A percentile compares a stretch with the other conserved stretches of the same genome.
Evolutionary conservation across 768 basidiomycete genomes (phyloP).

Genomic region (Tulasnella sp.): DNA sequence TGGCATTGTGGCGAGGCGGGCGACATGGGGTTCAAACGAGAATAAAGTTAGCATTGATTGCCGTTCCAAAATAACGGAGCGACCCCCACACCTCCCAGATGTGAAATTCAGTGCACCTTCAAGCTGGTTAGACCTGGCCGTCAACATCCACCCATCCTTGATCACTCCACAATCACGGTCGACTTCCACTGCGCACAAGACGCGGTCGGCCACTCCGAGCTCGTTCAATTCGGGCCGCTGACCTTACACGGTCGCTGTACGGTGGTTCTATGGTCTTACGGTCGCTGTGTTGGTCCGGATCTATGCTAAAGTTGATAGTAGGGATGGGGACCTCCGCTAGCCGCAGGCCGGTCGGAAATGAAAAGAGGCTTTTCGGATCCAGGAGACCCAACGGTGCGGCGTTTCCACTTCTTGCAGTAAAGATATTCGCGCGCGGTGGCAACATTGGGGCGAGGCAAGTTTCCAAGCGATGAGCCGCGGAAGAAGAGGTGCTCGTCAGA

Average conservation of each 20-base stretch:
- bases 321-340: too few species aligned
- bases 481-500: constrained; percentile 54
- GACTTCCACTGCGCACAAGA: constrained; percentile 56
- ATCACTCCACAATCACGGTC: constrained; percentile 24
- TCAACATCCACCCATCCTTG: constrained; percentile 71
- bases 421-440: constrained; percentile 69
- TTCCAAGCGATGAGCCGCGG: constrained; percentile 88
- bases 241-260: constrained; percentile 76
- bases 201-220: constrained; percentile 60
- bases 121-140: constrained; percentile 55
- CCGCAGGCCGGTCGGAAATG: too few species aligned
- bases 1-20: too few species aligned
- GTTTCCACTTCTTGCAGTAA: constrained; percentile 48
- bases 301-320: neutral
- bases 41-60: too few species aligned
- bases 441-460: constrained; percentile 71
- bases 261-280: constrained; percentile 68
- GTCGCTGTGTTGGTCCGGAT: constrained; percentile 82
- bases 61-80: too few species aligned
- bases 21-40: too few species aligned
- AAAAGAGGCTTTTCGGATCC: too few species aligned
- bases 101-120: constrained; percentile 32
- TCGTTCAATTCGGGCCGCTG: constrained; percentile 82
- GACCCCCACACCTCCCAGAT: too few species aligned
- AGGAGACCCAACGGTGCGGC: constrained; percentile 37